Conservation (phyloP, 2,329 filamentous ascomycete species). For the Parascedosporium putredinis region DNA sequence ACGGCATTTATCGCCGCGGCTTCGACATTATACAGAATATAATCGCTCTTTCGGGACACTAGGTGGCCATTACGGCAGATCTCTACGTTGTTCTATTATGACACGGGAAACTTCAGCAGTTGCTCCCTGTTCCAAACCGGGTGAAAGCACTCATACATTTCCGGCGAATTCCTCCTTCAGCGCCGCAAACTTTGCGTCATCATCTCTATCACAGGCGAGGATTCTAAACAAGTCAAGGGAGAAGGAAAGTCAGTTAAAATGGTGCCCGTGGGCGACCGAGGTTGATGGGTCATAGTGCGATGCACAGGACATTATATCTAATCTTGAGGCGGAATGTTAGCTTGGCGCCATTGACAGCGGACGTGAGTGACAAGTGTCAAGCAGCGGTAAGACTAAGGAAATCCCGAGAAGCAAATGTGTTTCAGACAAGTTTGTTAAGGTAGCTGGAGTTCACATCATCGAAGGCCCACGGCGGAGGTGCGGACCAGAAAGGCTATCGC, state of each 20-base stretch:
- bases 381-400: background rate
- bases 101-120: constrained; percentile 37
- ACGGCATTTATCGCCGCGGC: constrained; percentile 81
- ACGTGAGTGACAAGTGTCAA: too few species aligned
- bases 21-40: constrained; percentile 97
- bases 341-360: too few species aligned
- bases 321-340: background rate
- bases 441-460: constrained; percentile 99
- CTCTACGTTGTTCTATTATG: constrained; percentile 60
- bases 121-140: constrained; percentile 17
- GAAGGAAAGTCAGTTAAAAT: too few species aligned
- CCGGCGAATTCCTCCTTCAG: constrained; percentile 72
- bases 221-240: constrained; percentile 62
- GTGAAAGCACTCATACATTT: constrained; percentile 55
- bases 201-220: constrained; percentile 76
- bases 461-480: constrained; percentile 55
- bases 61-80: constrained; percentile 91
- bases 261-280: too few species aligned
- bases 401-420: constrained; percentile 7
- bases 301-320: background rate
- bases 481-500: constrained; percentile 67
- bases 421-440: constrained; percentile 83
- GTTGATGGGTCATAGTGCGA: too few species aligned
- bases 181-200: constrained; percentile 68
- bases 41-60: constrained; percentile 93